Evolutionary conservation across 2,329 filamentous ascomycete species (phyloP).

Genomic region (Colletotrichum salicis): DNA sequence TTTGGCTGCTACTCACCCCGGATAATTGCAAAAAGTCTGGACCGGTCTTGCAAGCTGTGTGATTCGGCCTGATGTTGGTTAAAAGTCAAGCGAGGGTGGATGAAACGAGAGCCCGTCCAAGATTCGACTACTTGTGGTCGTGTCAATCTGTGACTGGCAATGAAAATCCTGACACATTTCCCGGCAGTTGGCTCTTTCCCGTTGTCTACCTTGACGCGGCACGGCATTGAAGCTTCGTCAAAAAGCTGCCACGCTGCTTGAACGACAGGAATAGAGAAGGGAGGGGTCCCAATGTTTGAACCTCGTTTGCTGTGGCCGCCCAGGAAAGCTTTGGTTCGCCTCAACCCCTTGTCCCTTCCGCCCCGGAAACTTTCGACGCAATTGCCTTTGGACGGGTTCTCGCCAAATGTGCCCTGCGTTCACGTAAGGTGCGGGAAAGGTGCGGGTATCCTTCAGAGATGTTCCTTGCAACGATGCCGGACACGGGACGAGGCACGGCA

Average conservation of each 20-base stretch:
- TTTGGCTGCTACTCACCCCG: neutral
- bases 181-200: constrained; percentile 5
- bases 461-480: neutral
- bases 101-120: constrained; percentile 19
- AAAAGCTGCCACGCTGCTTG: neutral
- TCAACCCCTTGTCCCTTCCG: neutral
- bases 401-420: neutral
- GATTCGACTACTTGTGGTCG: constrained; percentile 30
- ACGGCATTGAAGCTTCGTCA: neutral
- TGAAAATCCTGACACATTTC: neutral
- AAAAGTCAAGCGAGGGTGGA: constrained; percentile 12
- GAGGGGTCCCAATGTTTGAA: neutral
- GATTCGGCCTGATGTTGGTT: constrained; percentile 24
- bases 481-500: constrained; percentile 9
- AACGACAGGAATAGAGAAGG: neutral
- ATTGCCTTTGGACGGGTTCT: neutral
- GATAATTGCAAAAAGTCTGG: neutral
- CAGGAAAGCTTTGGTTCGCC: constrained; percentile 7
- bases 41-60: neutral
- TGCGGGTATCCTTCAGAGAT: neutral
- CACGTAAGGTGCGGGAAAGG: neutral
- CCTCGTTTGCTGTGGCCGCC: neutral
- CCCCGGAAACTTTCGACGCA: neutral
- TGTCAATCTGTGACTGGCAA: constrained; percentile 27
- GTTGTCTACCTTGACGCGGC: neutral